Percentiles rank a stretch among this genome's conserved stretches.
Evolutionary conservation across 495 filamentous ascomycete genomes (phyloP).

Genomic region (Aspergillus cristatus): DNA sequence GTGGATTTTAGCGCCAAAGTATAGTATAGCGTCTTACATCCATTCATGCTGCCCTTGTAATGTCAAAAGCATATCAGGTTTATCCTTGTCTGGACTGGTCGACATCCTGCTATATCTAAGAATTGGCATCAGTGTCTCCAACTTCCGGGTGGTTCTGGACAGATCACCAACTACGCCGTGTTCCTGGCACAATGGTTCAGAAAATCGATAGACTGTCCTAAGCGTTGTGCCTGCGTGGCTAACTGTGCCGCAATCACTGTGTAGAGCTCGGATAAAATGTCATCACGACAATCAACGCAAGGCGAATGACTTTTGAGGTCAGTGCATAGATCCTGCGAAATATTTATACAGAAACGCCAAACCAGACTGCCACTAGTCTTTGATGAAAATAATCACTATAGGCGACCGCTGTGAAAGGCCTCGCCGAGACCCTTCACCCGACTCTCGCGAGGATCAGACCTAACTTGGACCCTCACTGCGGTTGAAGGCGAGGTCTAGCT

Average conservation of each 20-base stretch:
- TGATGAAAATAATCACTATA: no score
- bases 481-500: no score
- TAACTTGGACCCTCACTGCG: no score
- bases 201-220: background rate
- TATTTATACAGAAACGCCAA: no score
- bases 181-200: slow-evolving; percentile 2
- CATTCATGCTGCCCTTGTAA: slow-evolving; percentile 1
- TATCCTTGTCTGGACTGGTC: no score
- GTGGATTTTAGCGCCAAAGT: no score
- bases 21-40: background rate
- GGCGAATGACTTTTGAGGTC: slow-evolving; percentile 5
- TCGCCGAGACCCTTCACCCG: no score
- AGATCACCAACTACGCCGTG: slow-evolving; percentile 2
- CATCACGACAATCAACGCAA: slow-evolving; percentile 3
- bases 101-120: background rate
- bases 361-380: no score
- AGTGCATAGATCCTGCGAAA: background rate
- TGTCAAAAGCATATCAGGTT: background rate
- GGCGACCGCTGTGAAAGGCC: no score
- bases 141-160: slow-evolving; percentile 1
- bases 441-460: no score
- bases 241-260: slow-evolving; percentile 1
- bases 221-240: slow-evolving; percentile 1
- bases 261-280: slow-evolving; percentile 1
- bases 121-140: slow-evolving; percentile 1